Evolutionary conservation across 2,329 filamentous ascomycete genomes (phyloP), one percentile per base, ranked within the genome.

Genomic region (Hypoxylon sp.): DNA sequence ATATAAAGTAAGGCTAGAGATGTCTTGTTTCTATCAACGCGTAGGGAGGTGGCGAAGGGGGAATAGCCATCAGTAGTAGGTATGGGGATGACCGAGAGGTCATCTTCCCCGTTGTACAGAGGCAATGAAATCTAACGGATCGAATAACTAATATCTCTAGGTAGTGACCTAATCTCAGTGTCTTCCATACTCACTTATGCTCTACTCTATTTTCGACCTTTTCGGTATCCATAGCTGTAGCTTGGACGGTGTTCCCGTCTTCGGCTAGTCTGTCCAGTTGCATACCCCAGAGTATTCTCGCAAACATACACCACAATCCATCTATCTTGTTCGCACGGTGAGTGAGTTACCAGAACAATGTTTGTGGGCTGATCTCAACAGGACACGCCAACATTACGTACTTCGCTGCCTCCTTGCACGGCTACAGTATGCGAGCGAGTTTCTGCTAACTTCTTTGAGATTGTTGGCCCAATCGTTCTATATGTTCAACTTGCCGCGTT

Each of bases 321-420:
- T 32, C 41, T 45, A 7, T 10, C 38, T 19, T 62, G 38, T 41
- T 66, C 58, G 41, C 49, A 63, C 43, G 28, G 53, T 48, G 43
- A 43, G 34, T 23, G 10, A 46, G 10, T 25, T 59, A 25, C 13
- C 14, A 17, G 13, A 21, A 28, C 13, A 41, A 49, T 32, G 9
- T n/a, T 41, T 34, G 43, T 63, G 21, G 41, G 36, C 59, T 60
- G 49, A 53, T 64, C 55, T 45, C n/a, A 28, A 46, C 46, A 53
- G 49, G 46, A 19, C 28, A 32, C 28, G 28, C 30, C 28, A 32
- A 21, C 21, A 43, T 32, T 59, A 45, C 34, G 21, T 36, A 38
- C 45, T 13, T 56, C 36, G 10, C 25, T 7, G n/a, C n/a, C 28
- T 34, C 32, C 11, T 17, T 14, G 9, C 48, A 28, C 1, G 23